These are phyloP conservation scores for Erigeron philadelphicus DNA, from an alignment of 140 eudicot species.

Conservation along the genomic window DNA sequence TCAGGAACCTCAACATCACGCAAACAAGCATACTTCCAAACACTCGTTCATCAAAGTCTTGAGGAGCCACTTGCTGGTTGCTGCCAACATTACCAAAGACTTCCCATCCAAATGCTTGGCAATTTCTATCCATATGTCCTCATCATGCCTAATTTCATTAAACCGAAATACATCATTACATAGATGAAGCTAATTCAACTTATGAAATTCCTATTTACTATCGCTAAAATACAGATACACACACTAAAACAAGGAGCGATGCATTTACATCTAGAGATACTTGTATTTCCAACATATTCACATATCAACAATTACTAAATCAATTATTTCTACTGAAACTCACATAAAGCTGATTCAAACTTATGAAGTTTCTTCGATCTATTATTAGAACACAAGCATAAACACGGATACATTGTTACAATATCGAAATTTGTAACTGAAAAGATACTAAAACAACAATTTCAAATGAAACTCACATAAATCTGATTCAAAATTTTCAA, in stretches of 20 bases:
- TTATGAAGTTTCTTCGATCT: neutral
- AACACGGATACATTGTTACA: neutral
- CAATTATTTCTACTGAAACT: conserved; percentile 4
- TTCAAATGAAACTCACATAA: too few species aligned
- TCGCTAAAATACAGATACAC: too few species aligned
- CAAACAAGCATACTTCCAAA: conserved; percentile 83
- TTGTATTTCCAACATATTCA: neutral
- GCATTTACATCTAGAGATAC: neutral
- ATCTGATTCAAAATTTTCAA: too few species aligned
- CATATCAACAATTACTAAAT: conserved; percentile 4
- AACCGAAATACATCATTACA: conserved; percentile 20
- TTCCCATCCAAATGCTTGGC: conserved; percentile 87
- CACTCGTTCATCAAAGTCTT: conserved; percentile 50
- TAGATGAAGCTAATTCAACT: conserved; percentile 1
- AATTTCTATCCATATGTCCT: conserved; percentile 83
- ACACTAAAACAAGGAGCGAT: too few species aligned
- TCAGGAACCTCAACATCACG: conserved; percentile 92
- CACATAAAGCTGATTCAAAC: conserved; percentile 3
- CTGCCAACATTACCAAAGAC: conserved; percentile 78
- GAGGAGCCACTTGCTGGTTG: conserved; percentile 68
- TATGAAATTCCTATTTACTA: neutral
- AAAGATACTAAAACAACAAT: too few species aligned
- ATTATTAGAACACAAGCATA: neutral
- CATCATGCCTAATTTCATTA: conserved; percentile 52
- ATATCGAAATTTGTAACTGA: neutral